Conservation (phyloP, 2,329 filamentous ascomycete genomes). For the Cryphonectria radicalis region DNA sequence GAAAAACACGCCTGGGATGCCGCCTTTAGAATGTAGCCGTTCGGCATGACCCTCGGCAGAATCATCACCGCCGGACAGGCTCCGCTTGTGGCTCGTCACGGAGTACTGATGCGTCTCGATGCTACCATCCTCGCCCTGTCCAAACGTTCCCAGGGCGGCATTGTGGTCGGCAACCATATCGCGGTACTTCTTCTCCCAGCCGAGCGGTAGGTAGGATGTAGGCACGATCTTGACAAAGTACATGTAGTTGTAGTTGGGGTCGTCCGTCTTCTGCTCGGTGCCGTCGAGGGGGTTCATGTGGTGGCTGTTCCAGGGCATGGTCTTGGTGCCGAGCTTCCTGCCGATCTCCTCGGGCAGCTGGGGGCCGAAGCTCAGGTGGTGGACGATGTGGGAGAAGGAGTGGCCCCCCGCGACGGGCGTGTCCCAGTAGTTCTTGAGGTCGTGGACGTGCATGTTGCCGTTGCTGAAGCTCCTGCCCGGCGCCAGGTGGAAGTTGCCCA, state of each 20-base stretch:
- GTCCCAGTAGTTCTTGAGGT: constrained; percentile 93
- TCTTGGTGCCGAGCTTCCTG: constrained; percentile 60
- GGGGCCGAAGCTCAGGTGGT: constrained; percentile 90
- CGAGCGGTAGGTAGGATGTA: constrained; percentile 90
- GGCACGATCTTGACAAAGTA: constrained; percentile 99
- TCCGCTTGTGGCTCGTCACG: constrained; percentile 94
- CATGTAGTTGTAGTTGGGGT: constrained; percentile 94
- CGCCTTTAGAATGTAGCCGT: constrained; percentile 83
- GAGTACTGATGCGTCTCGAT: constrained; percentile 98
- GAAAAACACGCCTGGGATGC: constrained; percentile 98
- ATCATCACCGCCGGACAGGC: constrained; percentile 81
- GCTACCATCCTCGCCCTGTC: constrained; percentile 71
- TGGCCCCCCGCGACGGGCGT: constrained; percentile 70
- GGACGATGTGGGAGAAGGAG: constrained; percentile 87
- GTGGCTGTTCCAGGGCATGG: constrained; percentile 78
- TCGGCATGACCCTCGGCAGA: constrained; percentile 88
- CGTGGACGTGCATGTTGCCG: constrained; percentile 96
- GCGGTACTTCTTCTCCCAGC: constrained; percentile 71
- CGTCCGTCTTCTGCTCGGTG: constrained; percentile 74
- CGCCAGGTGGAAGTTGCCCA: constrained; percentile 98
- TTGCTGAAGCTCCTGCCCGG: constrained; percentile 95
- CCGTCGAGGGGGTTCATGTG: constrained; percentile 90
- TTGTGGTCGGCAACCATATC: constrained; percentile 52
- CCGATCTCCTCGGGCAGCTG: constrained; percentile 77
- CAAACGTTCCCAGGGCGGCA: constrained; percentile 69